Evolutionary conservation across 441 rosid genomes (phyloP).

Genomic region (Erodium trifolium): DNA sequence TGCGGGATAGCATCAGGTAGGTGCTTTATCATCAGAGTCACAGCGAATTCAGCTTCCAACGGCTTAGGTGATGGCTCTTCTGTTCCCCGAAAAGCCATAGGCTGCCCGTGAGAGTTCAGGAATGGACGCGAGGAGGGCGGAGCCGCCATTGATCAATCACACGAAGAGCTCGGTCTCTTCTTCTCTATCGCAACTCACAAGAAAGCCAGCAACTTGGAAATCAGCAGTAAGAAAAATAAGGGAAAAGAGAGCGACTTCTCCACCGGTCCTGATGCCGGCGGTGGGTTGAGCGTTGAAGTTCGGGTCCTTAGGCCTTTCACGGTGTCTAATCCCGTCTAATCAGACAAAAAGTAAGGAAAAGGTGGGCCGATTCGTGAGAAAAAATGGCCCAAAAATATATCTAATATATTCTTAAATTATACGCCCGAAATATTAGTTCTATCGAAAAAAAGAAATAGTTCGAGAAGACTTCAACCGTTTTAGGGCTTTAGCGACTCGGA

Average conservation of each 20-base stretch:
- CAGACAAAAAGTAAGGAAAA: too few species aligned
- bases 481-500: too few species aligned
- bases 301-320: too few species aligned
- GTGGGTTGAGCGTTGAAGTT: neutral
- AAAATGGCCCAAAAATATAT: too few species aligned
- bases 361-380: too few species aligned
- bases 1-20: constrained; percentile 81
- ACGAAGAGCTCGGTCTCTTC: neutral
- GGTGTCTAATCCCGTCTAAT: too few species aligned
- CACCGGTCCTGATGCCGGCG: neutral
- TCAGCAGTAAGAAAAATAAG: neutral
- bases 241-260: neutral
- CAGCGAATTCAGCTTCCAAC: constrained; percentile 14
- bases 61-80: constrained; percentile 23
- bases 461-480: too few species aligned
- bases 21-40: constrained; percentile 60
- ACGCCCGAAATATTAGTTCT: too few species aligned
- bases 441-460: too few species aligned
- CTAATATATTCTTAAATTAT: too few species aligned
- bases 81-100: constrained; percentile 24
- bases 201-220: neutral
- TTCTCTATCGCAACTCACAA: neutral
- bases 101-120: constrained; percentile 3
- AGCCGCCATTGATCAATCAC: constrained; percentile 1
- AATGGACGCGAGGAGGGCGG: constrained; percentile 1